Percentiles rank a stretch among this genome's conserved stretches.
phyloP scores from a whole-genome alignment of 129 eudicot genomes.

The Cynara cardunculus region DNA sequence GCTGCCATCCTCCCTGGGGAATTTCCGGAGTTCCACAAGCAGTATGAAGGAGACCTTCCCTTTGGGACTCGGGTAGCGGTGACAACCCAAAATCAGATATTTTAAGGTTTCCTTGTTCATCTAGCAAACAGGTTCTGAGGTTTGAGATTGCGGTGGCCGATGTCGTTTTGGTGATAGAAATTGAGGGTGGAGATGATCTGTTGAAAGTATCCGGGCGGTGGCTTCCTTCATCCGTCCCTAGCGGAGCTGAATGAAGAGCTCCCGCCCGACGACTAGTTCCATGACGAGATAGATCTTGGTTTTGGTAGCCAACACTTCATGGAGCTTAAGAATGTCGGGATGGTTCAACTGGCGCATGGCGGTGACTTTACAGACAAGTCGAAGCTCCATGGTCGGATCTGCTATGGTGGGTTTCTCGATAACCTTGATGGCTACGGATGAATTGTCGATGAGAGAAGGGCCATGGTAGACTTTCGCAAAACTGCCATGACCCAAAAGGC shows the following conservation, averaged over 20 bases:
- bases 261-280: slow-evolving; percentile 83
- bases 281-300: slow-evolving; percentile 81
- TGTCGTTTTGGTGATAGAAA: slow-evolving; percentile 72
- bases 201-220: slow-evolving; percentile 52
- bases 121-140: slow-evolving; percentile 70
- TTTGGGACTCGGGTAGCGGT: slow-evolving; percentile 53
- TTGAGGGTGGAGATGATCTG: slow-evolving; percentile 66
- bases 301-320: slow-evolving; percentile 82
- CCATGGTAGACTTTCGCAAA: slow-evolving; percentile 80
- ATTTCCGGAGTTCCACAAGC: slow-evolving; percentile 57
- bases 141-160: slow-evolving; percentile 74
- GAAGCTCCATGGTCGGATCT: slow-evolving; percentile 58
- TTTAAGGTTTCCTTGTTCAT: slow-evolving; percentile 38
- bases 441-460: slow-evolving; percentile 27
- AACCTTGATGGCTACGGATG: slow-evolving; percentile 55
- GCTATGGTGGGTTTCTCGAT: slow-evolving; percentile 47
- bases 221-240: slow-evolving; percentile 59
- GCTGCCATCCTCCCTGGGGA: too few species aligned
- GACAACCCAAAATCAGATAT: slow-evolving; percentile 80
- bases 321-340: slow-evolving; percentile 65
- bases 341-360: slow-evolving; percentile 77
- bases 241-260: slow-evolving; percentile 51
- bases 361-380: slow-evolving; percentile 59
- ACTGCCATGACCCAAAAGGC: slow-evolving; percentile 69
- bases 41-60: slow-evolving; percentile 37